phyloP scores from a whole-genome alignment of 352 stramenopile species.

The Pythium aphanidermatum region DNA sequence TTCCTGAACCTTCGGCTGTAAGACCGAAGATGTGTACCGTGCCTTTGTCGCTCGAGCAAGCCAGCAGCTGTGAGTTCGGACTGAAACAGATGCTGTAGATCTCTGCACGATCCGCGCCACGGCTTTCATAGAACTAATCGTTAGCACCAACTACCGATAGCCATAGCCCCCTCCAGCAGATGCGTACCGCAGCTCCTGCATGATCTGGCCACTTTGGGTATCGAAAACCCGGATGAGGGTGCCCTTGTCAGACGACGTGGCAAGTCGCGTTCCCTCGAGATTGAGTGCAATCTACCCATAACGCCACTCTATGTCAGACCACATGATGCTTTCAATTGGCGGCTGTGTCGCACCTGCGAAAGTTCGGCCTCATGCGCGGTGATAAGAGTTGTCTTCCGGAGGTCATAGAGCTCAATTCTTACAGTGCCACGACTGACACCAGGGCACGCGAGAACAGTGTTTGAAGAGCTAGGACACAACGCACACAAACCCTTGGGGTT shows the following conservation, averaged over 20 bases:
- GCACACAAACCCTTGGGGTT: slow-evolving; percentile 95
- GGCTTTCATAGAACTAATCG: slow-evolving; percentile 26
- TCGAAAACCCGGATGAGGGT: slow-evolving; percentile 98
- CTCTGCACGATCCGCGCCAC: slow-evolving; percentile 93
- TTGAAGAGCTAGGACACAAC: slow-evolving; percentile 89
- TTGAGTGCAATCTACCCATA: slow-evolving; percentile 87
- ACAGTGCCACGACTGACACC: slow-evolving; percentile 87
- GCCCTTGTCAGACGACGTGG: slow-evolving; percentile 95
- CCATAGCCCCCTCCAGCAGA: slow-evolving; percentile 4
- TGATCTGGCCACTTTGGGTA: slow-evolving; percentile 90
- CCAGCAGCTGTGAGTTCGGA: slow-evolving; percentile 89
- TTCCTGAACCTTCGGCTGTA: slow-evolving; percentile 53
- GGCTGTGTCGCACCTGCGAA: slow-evolving; percentile 70
- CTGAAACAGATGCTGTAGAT: slow-evolving; percentile 98
- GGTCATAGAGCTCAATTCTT: slow-evolving; percentile 97
- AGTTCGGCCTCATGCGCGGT: slow-evolving; percentile 94
- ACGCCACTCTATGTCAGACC: background rate
- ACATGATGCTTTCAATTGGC: background rate
- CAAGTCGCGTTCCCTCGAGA: slow-evolving; percentile 91
- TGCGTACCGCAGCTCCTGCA: slow-evolving; percentile 72
- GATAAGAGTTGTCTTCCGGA: slow-evolving; percentile 93
- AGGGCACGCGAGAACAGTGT: slow-evolving; percentile 96
- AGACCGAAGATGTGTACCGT: slow-evolving; percentile 95
- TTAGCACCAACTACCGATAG: background rate
- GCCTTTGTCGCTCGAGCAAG: slow-evolving; percentile 96